These are phyloP conservation scores for Ceratobasidium sp. DNA, from an alignment of 1,284 basidiomycete genomes.

Conservation along the genomic window DNA sequence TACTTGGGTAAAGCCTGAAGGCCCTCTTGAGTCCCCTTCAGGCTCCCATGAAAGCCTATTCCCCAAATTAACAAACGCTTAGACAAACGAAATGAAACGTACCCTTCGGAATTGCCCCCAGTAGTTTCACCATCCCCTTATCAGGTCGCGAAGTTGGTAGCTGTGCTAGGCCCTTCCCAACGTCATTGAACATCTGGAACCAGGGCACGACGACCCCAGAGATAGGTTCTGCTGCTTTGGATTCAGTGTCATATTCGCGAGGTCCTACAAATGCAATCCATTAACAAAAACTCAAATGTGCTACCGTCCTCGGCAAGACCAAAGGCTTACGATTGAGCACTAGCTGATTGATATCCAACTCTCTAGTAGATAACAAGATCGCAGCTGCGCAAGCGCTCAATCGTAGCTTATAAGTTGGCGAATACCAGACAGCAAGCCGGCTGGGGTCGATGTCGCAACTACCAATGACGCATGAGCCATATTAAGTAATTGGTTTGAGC, in stretches of 20 bases:
- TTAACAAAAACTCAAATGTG: constrained; percentile 61
- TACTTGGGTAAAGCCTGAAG: neutral
- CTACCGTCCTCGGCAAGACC: constrained; percentile 54
- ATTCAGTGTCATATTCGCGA: constrained; percentile 62
- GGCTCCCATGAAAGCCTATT: constrained; percentile 55
- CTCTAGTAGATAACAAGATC: constrained; percentile 59
- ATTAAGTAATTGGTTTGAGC: constrained; percentile 14
- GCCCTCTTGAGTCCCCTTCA: neutral
- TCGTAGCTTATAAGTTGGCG: constrained; percentile 61
- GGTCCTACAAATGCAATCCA: constrained; percentile 63
- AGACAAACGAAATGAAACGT: constrained; percentile 5
- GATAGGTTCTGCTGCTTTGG: constrained; percentile 58
- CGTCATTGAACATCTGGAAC: constrained; percentile 10
- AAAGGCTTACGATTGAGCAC: constrained; percentile 60
- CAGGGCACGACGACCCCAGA: constrained; percentile 52
- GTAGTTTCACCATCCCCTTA: constrained; percentile 60
- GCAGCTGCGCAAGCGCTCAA: constrained; percentile 67
- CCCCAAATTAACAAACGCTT: constrained; percentile 47
- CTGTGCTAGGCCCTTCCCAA: constrained; percentile 11
- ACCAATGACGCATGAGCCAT: constrained; percentile 53
- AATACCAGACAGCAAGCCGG: constrained; percentile 68
- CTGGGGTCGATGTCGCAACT: constrained; percentile 66
- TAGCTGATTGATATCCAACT: constrained; percentile 59
- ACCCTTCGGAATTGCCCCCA: constrained; percentile 56
- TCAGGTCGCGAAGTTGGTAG: constrained; percentile 52